These are phyloP conservation scores for Leccinum arenicola DNA, from an alignment of 768 basidiomycete genomes.

Conservation along the genomic window DNA sequence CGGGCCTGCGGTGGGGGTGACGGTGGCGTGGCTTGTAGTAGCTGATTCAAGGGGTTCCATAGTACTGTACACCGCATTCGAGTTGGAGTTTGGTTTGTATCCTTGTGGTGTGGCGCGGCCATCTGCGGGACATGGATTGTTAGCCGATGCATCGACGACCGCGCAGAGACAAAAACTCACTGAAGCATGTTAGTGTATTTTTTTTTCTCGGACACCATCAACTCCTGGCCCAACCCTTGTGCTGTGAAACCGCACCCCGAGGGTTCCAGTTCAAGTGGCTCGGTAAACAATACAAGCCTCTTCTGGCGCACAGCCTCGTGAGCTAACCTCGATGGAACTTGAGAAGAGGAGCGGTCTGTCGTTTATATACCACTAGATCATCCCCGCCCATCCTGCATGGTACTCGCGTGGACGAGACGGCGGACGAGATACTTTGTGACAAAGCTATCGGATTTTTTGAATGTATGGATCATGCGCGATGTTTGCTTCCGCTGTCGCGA, in stretches of 20 bases:
- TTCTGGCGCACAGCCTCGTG: no score
- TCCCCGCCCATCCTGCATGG: background rate
- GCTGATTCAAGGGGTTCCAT: background rate
- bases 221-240: background rate
- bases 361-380: background rate
- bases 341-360: background rate
- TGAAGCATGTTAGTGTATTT: background rate
- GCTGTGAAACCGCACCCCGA: background rate
- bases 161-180: background rate
- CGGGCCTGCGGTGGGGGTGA: background rate
- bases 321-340: background rate
- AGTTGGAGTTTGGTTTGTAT: background rate
- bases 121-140: background rate
- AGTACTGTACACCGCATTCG: background rate
- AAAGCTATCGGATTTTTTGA: background rate
- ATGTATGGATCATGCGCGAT: slow-evolving; percentile 1
- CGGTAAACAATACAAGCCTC: no score
- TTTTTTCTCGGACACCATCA: background rate
- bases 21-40: background rate
- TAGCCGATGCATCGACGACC: background rate
- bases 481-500: slow-evolving; percentile 8
- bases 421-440: background rate
- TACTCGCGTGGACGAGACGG: slow-evolving; percentile 10
- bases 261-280: no score
- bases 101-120: background rate